phyloP scores from a whole-genome alignment of 139 green algal genomes.

The Chlorella sp. region DNA sequence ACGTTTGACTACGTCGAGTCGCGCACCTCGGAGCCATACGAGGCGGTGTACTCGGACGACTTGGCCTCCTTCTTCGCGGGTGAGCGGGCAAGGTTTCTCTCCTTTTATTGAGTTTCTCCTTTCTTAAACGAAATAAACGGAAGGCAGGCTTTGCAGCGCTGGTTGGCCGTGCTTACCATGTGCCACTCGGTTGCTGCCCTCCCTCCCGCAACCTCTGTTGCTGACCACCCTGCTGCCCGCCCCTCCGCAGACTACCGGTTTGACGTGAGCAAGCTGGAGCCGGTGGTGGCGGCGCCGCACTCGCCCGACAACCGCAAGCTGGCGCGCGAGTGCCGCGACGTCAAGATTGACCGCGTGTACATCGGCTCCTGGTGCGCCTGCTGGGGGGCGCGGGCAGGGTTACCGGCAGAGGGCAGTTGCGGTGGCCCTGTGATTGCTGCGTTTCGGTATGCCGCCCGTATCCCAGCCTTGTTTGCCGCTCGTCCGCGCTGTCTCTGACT shows the following conservation, averaged over 20 bases:
- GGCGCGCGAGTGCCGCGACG: constrained; percentile 83
- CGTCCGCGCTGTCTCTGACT: too few relatives aligned
- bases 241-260: constrained; percentile 61
- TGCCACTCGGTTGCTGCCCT: too few relatives aligned
- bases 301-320: constrained; percentile 96
- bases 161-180: too few relatives aligned
- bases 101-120: too few relatives aligned
- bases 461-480: too few relatives aligned
- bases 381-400: too few relatives aligned
- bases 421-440: too few relatives aligned
- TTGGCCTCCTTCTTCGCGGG: constrained; percentile 69
- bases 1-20: constrained; percentile 94
- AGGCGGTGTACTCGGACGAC: constrained; percentile 81
- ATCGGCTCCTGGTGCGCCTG: constrained; percentile 75
- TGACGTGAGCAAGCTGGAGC: constrained; percentile 95
- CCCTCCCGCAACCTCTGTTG: too few relatives aligned
- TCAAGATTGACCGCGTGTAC: constrained; percentile 94
- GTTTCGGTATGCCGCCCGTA: too few relatives aligned
- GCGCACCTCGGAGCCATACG: constrained; percentile 77
- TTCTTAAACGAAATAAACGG: too few relatives aligned
- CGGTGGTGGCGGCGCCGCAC: constrained; percentile 93
- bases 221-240: neutral
- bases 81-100: constrained; percentile 37
- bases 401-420: too few relatives aligned
- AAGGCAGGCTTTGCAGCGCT: too few relatives aligned